Evolutionary conservation across 1,284 basidiomycete species (phyloP), one percentile per base, ranked within the genome.

Genomic region (Caloboletus firmus): DNA sequence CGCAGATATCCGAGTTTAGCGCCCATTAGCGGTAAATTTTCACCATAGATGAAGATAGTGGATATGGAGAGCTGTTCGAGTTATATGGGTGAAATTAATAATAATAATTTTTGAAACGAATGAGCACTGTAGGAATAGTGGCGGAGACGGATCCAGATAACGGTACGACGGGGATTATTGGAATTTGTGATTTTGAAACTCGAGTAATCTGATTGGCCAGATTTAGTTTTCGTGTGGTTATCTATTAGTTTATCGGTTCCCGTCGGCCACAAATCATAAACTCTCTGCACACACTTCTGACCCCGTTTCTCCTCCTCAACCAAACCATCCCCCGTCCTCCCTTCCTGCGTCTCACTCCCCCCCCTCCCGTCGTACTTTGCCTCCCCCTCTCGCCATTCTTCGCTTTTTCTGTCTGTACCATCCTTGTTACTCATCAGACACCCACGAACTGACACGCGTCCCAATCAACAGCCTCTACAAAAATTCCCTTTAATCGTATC

Each of bases 221-320:
- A 60, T 70, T 70, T 60, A 63, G 59, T 63, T 65, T 63, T 57
- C 52, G 49, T 62, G 60, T 58, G 57, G 70, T 67, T 69, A 72
- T 72, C 67, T 72, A 63, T 69, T 71, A 62, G 62, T 67, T 68
- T 69, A 67, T 73, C 65, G 64, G 66, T 67, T 67, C 65, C 66
- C 66, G 61, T 69, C 61, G 50, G 65, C 54, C 57, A 70, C 58
- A 69, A 70, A 71, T 71, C 69, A 70, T 72, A 69, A 68, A 70
- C 62, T 58, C 65, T 62, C 63, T 61, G 61, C 63, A 58, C 56
- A 50, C 54, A 51, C 59, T 63, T 65, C 56, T 67, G 55, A 56
- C 59, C 56, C 62, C 62, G 56, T 62, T 55, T 61, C 59, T 63
- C 59, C 50, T 64, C 58, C 53, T 56, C 61, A 49, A 43, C 55